Conservation (phyloP, 371 early-diverging fungal species). For the Mycotypha africana region DNA sequence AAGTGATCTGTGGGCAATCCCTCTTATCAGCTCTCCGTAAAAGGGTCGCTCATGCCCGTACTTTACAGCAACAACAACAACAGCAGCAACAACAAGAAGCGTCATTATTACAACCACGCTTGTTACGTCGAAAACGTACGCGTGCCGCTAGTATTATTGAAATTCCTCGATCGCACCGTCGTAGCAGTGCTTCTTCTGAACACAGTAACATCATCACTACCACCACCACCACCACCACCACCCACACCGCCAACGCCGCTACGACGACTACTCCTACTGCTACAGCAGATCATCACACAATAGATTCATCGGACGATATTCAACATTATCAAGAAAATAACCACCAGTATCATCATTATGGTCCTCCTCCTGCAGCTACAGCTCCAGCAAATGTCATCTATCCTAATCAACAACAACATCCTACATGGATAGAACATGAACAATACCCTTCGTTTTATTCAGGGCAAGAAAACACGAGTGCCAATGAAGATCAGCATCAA, state of each 20-base stretch:
- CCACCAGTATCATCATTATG: too few relatives aligned
- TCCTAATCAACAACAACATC: neutral
- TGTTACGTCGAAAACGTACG: neutral
- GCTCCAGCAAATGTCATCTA: neutral
- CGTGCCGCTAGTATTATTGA: constrained; percentile 5
- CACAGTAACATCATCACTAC: too few relatives aligned
- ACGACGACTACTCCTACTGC: too few relatives aligned
- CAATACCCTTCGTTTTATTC: neutral
- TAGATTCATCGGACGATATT: neutral
- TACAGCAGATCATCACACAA: neutral
- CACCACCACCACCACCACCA: too few relatives aligned
- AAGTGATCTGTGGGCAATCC: constrained; percentile 31
- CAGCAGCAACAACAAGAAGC: constrained; percentile 7
- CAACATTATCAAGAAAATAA: neutral
- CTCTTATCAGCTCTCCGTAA: constrained; percentile 26
- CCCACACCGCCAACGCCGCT: too few relatives aligned
- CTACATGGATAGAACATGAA: too few relatives aligned
- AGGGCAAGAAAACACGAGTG: too few relatives aligned
- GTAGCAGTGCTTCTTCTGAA: neutral
- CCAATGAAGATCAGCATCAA: neutral
- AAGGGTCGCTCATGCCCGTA: constrained; percentile 23
- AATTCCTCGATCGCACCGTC: neutral
- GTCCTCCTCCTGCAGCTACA: neutral
- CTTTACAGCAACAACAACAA: constrained; percentile 5
- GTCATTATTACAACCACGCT: constrained; percentile 2